Conservation (phyloP, 768 basidiomycete species). For the Sporobolomyces phaffii region DNA sequence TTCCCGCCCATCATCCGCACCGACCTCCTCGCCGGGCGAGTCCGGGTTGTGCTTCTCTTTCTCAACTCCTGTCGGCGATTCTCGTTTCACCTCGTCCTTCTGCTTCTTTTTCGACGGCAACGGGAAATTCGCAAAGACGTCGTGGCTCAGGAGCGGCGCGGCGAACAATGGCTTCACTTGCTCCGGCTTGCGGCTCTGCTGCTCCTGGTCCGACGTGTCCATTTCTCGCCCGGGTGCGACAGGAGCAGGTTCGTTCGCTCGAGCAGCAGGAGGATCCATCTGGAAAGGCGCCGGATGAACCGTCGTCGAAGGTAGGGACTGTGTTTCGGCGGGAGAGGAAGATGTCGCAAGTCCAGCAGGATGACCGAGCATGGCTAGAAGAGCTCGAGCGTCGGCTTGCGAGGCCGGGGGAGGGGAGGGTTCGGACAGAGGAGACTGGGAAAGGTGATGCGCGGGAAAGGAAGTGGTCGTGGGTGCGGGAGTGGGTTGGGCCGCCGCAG, state of each 20-base stretch:
- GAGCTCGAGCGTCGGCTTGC: conserved; percentile 5
- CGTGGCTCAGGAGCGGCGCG: conserved; percentile 27
- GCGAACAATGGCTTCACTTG: conserved; percentile 6
- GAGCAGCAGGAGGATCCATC: neutral
- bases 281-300: conserved; percentile 4
- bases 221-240: too few species aligned
- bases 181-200: neutral
- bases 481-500: too few species aligned
- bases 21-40: too few species aligned
- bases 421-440: neutral
- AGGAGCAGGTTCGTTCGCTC: too few species aligned
- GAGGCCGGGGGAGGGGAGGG: neutral
- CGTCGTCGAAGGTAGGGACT: neutral
- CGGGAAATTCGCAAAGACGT: conserved; percentile 19
- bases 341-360: neutral
- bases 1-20: too few species aligned
- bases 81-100: neutral
- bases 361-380: conserved; percentile 6
- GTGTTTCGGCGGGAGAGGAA: neutral
- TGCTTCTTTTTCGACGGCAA: neutral
- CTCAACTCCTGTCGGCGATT: neutral
- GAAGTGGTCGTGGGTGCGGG: neutral
- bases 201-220: neutral
- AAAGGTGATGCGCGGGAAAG: neutral
- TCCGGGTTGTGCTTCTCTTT: too few species aligned